Evolutionary conservation across 2,329 filamentous ascomycete species (phyloP).

Genomic region (Arthroderma sp.): DNA sequence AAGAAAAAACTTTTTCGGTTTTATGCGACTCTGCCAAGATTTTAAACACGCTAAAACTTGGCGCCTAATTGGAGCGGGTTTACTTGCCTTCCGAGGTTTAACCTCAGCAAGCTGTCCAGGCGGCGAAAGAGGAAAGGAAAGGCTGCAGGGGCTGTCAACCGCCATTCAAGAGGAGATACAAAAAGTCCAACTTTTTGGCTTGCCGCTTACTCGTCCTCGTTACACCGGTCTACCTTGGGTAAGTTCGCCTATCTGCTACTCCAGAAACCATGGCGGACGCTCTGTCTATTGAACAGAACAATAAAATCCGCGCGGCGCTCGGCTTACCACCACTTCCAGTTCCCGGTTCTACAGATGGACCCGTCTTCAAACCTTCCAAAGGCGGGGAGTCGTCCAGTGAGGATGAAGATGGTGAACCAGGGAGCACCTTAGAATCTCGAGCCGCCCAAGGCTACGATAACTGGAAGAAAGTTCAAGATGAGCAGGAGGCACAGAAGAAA

Average conservation of each 20-base stretch:
- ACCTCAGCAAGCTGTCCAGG: too few relatives aligned
- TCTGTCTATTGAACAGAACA: slow-evolving; percentile 79
- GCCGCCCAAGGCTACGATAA: slow-evolving; percentile 31
- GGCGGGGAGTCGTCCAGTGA: slow-evolving; percentile 30
- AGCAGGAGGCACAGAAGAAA: slow-evolving; percentile 57
- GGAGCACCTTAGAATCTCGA: slow-evolving; percentile 67
- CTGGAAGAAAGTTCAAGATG: slow-evolving; percentile 51
- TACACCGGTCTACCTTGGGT: too few relatives aligned
- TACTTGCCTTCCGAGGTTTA: too few relatives aligned
- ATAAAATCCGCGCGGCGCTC: slow-evolving; percentile 77
- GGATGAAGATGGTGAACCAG: slow-evolving; percentile 50
- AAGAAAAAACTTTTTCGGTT: slow-evolving; percentile 4
- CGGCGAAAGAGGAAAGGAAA: too few relatives aligned
- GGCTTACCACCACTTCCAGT: slow-evolving; percentile 83
- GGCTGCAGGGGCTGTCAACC: too few relatives aligned
- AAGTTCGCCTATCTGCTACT: background rate
- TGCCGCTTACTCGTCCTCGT: too few relatives aligned
- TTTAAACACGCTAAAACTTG: background rate
- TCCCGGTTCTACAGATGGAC: slow-evolving; percentile 48
- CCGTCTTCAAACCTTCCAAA: slow-evolving; percentile 42
- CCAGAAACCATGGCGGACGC: slow-evolving; percentile 34
- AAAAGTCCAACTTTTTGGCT: background rate
- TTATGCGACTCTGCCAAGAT: background rate
- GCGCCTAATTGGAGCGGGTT: too few relatives aligned
- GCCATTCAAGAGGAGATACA: background rate